These are phyloP conservation scores for Citrus cavaleriei DNA, from an alignment of 345 rosid genomes.

Conservation along the genomic window DNA sequence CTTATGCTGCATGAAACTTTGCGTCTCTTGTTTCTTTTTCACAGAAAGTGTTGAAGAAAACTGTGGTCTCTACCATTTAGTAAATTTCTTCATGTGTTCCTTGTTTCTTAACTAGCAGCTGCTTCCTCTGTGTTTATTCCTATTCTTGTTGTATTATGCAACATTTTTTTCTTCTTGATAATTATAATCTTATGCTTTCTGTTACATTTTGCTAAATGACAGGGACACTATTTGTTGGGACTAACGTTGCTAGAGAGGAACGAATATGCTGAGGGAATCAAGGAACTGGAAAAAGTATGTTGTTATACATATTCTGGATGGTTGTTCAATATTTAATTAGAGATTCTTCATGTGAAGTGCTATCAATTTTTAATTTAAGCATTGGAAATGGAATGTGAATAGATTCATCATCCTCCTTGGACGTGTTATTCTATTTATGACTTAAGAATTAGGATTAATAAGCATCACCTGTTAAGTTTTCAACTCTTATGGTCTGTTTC, in stretches of 20 bases:
- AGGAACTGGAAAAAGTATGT: conserved; percentile 67
- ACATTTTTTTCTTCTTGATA: neutral
- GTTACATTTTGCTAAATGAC: conserved; percentile 17
- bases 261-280: conserved; percentile 56
- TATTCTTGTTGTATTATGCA: neutral
- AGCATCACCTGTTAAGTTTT: neutral
- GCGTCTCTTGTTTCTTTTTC: neutral
- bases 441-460: neutral
- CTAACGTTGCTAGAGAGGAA: conserved; percentile 59
- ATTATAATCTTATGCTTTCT: conserved; percentile 6
- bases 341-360: neutral
- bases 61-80: neutral
- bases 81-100: neutral
- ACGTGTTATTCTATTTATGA: neutral
- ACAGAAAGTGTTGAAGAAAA: neutral
- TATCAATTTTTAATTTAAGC: neutral
- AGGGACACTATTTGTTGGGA: conserved; percentile 92
- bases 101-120: neutral
- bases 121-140: neutral
- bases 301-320: neutral
- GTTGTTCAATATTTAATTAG: neutral
- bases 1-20: neutral
- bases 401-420: neutral
- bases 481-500: neutral
- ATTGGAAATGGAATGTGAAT: neutral